phyloP scores from a whole-genome alignment of 2,329 filamentous ascomycete genomes.

The Xylariaceae sp. region DNA sequence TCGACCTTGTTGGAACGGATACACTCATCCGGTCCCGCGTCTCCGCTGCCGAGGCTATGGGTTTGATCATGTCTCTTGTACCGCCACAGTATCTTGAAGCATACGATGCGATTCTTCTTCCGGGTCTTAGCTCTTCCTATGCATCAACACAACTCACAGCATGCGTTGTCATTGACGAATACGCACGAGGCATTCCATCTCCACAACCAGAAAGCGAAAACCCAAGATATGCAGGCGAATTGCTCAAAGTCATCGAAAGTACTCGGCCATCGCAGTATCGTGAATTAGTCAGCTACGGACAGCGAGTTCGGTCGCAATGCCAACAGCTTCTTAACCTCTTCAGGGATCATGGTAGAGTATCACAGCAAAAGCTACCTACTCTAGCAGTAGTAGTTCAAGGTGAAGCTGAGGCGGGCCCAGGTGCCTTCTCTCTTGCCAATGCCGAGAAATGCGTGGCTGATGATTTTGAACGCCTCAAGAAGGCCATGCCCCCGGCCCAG shows the following conservation, averaged over 20 bases:
- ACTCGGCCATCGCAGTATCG: constrained; percentile 79
- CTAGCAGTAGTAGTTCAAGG: constrained; percentile 92
- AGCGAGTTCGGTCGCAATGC: constrained; percentile 85
- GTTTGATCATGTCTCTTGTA: constrained; percentile 72
- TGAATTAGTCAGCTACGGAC: constrained; percentile 84
- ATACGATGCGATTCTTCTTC: constrained; percentile 60
- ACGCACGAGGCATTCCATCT: constrained; percentile 55
- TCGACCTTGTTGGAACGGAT: constrained; percentile 88
- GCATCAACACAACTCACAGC: constrained; percentile 83
- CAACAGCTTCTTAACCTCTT: constrained; percentile 87
- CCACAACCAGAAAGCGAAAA: constrained; percentile 48
- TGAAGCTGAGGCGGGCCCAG: constrained; percentile 83
- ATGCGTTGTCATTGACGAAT: constrained; percentile 82
- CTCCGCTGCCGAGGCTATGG: constrained; percentile 80
- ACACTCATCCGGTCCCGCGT: constrained; percentile 83
- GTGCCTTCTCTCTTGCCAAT: constrained; percentile 80
- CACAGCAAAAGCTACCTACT: constrained; percentile 66
- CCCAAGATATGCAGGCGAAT: constrained; percentile 54
- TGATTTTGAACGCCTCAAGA: constrained; percentile 85
- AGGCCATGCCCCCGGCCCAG: constrained; percentile 80
- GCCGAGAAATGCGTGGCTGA: constrained; percentile 81
- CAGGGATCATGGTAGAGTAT: constrained; percentile 80
- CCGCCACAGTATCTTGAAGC: constrained; percentile 56
- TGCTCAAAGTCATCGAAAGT: constrained; percentile 72
- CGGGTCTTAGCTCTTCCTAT: constrained; percentile 63